phyloP scores from a whole-genome alignment of 352 stramenopile genomes.

The Globisporangium echinulatum region DNA sequence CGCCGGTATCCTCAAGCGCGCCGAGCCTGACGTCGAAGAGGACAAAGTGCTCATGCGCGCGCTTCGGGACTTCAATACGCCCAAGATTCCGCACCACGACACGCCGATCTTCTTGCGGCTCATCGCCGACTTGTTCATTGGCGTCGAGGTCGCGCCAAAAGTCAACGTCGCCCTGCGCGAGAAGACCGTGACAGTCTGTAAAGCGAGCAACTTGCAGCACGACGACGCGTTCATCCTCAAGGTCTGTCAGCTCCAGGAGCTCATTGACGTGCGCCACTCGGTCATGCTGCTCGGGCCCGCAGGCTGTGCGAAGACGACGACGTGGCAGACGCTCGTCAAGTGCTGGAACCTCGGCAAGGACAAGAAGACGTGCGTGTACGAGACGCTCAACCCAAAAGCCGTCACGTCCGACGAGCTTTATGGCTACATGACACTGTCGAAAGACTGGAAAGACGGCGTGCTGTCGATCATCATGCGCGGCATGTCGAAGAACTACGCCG shows the following conservation, averaged over 20 bases:
- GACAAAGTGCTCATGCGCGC: constrained; percentile 86
- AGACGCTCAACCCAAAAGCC: constrained; percentile 85
- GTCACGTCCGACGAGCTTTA: constrained; percentile 92
- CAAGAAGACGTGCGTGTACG: constrained; percentile 86
- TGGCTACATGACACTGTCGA: constrained; percentile 88
- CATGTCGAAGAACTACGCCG: constrained; percentile 87
- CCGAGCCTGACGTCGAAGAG: constrained; percentile 76
- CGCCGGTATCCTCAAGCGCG: constrained; percentile 78
- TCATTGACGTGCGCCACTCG: constrained; percentile 85
- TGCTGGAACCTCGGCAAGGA: constrained; percentile 86
- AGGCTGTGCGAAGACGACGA: constrained; percentile 81
- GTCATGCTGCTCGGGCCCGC: constrained; percentile 82
- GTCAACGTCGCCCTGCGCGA: constrained; percentile 90
- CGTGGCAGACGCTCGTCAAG: constrained; percentile 80
- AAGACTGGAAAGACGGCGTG: constrained; percentile 88
- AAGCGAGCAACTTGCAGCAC: constrained; percentile 80
- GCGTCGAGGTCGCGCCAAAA: constrained; percentile 91
- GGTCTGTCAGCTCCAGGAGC: constrained; percentile 81
- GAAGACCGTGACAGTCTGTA: constrained; percentile 90
- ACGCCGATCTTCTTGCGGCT: constrained; percentile 85
- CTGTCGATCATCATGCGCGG: constrained; percentile 88
- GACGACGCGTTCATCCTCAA: constrained; percentile 86
- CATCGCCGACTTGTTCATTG: constrained; percentile 89
- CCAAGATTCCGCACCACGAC: constrained; percentile 84
- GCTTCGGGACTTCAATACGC: constrained; percentile 83